These are phyloP conservation scores for Chlamydomonas sp. DNA, from an alignment of 139 green algal species.

Conservation along the genomic window DNA sequence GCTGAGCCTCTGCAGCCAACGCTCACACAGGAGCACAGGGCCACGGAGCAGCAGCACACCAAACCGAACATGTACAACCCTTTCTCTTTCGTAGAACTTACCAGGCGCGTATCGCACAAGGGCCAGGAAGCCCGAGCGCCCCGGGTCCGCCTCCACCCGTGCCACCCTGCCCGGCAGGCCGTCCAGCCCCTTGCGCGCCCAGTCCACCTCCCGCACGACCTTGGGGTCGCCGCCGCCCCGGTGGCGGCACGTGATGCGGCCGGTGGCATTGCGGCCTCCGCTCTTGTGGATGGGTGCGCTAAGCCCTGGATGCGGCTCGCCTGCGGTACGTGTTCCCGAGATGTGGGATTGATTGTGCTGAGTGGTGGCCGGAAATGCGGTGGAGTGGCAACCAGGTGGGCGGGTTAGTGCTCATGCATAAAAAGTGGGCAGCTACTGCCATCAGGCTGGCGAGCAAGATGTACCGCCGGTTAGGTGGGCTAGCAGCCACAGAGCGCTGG, in stretches of 20 bases:
- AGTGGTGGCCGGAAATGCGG: too few species aligned
- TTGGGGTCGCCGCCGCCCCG: conserved; percentile 22
- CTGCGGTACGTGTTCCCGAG: too few species aligned
- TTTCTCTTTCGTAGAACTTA: neutral
- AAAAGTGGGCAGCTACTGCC: too few species aligned
- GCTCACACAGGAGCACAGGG: too few species aligned
- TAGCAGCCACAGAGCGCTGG: too few species aligned
- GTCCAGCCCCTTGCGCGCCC: neutral
- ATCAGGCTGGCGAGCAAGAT: too few species aligned
- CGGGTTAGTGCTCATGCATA: too few species aligned
- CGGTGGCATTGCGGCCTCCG: conserved; percentile 79
- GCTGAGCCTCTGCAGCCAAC: too few species aligned
- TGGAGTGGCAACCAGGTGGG: too few species aligned
- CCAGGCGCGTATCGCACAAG: conserved; percentile 55
- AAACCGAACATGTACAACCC: neutral
- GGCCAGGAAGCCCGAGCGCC: conserved; percentile 87
- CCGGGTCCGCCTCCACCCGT: conserved; percentile 95
- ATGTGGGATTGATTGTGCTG: too few species aligned
- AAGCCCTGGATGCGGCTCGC: conserved; percentile 47
- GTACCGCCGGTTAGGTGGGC: too few species aligned
- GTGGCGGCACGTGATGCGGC: conserved; percentile 74
- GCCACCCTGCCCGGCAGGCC: conserved; percentile 71
- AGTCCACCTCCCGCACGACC: conserved; percentile 26
- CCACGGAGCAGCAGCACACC: too few species aligned
- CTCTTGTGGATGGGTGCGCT: conserved; percentile 56